Evolutionary conservation across 768 basidiomycete genomes (phyloP), one percentile per base, ranked within the genome.

Genomic region (Tylopilus cervinicoccineus): DNA sequence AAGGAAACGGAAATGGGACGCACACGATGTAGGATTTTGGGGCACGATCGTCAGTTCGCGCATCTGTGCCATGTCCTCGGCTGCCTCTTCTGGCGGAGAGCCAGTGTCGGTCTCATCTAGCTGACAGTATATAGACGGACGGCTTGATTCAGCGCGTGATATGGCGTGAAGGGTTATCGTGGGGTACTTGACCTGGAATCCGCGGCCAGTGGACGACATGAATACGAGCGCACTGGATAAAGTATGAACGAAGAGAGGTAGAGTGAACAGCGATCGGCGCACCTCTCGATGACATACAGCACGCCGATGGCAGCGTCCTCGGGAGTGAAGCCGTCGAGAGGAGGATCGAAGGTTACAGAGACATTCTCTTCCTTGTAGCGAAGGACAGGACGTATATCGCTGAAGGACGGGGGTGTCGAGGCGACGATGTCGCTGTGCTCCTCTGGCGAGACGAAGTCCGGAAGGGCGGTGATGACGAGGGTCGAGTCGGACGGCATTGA

Each of bases 151-250:
- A 3, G 78, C 76, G 38, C 92, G 84, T 1, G 93, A 90, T 45
- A 94, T 78, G 22, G 96, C 96, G 59, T 99, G 96, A 2, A 99
- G 78, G 1, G 92, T 95, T 61, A 99, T 88, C 6, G 85, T 74
- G 10, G 90, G 92, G 65, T 95, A 98, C 48, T 84, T 75, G 61
- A 98, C 79, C 55, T 88, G 82, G 68, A 97, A 86, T 14, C 91
- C 93, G 37, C 73, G 72, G 14, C 83, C 83, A 1, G 81, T 73
- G 11, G 78, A 59, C 3, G 87, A 82, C 68, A 88, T 78, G 76
- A 89, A 95, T 3, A 80, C 80, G 32, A 96, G 77, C 14, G 78
- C 82, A 54, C 93, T 92, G 57, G 10, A 51, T 27, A 6, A 23
- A 23, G 43, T 23, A 38, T 51, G 31, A 43, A 38, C 19, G 26